phyloP scores from a whole-genome alignment of 1,139 yeast species.

The Yamadazyma sp. region DNA sequence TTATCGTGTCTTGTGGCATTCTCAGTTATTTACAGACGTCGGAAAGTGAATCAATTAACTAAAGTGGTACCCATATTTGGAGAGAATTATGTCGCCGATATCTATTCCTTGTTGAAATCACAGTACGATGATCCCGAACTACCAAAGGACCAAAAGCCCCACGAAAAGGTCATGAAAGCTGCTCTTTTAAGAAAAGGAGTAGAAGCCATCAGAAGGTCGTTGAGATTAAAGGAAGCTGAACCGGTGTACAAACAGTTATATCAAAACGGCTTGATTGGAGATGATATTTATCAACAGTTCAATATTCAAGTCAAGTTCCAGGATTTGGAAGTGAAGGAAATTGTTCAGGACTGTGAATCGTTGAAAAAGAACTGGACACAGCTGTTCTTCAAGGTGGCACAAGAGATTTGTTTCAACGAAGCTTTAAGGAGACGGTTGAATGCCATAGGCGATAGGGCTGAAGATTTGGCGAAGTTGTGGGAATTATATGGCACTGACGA shows the following conservation, averaged over 20 bases:
- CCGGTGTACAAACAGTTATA: conserved; percentile 68
- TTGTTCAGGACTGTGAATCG: conserved; percentile 74
- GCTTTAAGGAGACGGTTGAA: conserved; percentile 79
- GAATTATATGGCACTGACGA: conserved; percentile 19
- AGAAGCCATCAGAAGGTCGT: conserved; percentile 66
- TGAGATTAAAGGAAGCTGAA: conserved; percentile 72
- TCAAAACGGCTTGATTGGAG: conserved; percentile 89
- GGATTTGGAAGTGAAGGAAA: conserved; percentile 76
- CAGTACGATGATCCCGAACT: conserved; percentile 40
- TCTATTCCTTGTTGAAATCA: conserved; percentile 60
- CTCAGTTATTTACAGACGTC: conserved; percentile 66
- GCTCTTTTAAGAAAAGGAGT: conserved; percentile 77
- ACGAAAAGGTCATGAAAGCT: conserved; percentile 80
- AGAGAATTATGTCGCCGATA: conserved; percentile 62
- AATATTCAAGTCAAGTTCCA: conserved; percentile 75
- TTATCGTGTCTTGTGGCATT: conserved; percentile 72
- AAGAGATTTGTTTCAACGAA: conserved; percentile 89
- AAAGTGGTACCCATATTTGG: conserved; percentile 69
- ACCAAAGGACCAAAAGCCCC: conserved; percentile 54
- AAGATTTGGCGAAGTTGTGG: conserved; percentile 53
- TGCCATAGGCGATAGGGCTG: conserved; percentile 59
- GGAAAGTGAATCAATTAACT: conserved; percentile 53
- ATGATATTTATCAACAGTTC: conserved; percentile 79
- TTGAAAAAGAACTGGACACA: conserved; percentile 81
- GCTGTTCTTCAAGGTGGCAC: conserved; percentile 73